Conservation (phyloP, 352 stramenopile genomes). For the Pythium biforme region DNA sequence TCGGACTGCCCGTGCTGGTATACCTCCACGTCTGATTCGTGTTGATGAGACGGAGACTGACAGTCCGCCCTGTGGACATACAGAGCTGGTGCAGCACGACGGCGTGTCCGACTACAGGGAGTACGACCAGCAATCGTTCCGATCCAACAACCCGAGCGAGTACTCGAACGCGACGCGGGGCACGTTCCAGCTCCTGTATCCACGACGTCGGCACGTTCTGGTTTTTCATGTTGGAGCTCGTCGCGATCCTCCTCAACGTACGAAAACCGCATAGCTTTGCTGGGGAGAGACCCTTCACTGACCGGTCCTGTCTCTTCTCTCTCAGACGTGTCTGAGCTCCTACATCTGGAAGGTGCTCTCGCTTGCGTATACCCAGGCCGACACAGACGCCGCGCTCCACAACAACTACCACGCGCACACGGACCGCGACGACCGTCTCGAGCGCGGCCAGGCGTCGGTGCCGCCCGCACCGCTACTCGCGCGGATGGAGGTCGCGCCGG, state of each 20-base stretch:
- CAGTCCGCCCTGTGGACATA: no score
- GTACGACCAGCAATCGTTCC: slow-evolving; percentile 47
- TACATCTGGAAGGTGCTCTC: slow-evolving; percentile 29
- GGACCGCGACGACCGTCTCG: slow-evolving; percentile 11
- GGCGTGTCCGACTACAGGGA: slow-evolving; percentile 39
- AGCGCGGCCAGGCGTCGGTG: slow-evolving; percentile 5
- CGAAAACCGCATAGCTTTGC: background rate
- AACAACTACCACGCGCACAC: slow-evolving; percentile 3
- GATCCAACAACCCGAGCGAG: slow-evolving; percentile 34
- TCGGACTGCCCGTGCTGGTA: slow-evolving; percentile 32
- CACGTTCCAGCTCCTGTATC: slow-evolving; percentile 55
- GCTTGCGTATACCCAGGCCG: background rate
- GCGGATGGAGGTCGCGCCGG: slow-evolving; percentile 15
- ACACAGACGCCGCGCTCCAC: background rate
- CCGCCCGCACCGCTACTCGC: background rate
- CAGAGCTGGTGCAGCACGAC: slow-evolving; percentile 33
- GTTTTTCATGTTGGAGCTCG: slow-evolving; percentile 40
- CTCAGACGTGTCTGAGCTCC: slow-evolving; percentile 38
- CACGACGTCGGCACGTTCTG: slow-evolving; percentile 35
- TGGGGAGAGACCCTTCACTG: no score
- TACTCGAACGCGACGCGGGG: slow-evolving; percentile 31
- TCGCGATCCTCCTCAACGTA: slow-evolving; percentile 42
- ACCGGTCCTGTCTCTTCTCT: background rate
- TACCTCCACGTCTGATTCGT: background rate
- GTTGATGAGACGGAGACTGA: no score